Percentiles rank a stretch among this genome's conserved stretches.
These are phyloP conservation scores for Hypoxylon subgilvum DNA, from an alignment of 495 filamentous ascomycete genomes.

Conservation along the genomic window DNA sequence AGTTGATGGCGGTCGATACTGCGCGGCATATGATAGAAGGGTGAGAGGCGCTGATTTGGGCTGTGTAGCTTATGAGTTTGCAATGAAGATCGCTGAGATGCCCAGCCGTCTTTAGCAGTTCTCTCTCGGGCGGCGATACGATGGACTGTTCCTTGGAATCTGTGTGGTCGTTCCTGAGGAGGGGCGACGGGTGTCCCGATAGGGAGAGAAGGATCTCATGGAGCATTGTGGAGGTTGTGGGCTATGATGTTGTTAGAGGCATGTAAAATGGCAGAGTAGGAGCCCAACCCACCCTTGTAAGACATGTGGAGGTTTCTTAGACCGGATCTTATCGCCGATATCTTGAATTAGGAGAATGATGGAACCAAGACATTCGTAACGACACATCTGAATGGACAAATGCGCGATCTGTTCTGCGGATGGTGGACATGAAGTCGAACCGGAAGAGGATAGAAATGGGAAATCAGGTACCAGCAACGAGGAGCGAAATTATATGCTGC, in stretches of 20 bases:
- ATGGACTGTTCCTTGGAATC: conserved; percentile 45
- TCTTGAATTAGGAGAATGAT: conserved; percentile 54
- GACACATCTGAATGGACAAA: conserved; percentile 46
- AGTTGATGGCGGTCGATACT: conserved; percentile 79
- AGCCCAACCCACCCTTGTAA: conserved; percentile 40
- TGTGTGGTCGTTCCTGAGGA: conserved; percentile 64
- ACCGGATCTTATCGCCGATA: conserved; percentile 44
- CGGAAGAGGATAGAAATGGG: background rate
- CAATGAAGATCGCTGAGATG: conserved; percentile 78
- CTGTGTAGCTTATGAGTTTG: conserved; percentile 65
- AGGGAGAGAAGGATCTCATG: conserved; percentile 96
- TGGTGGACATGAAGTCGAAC: background rate
- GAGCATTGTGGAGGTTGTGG: conserved; percentile 68
- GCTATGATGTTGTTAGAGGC: conserved; percentile 18
- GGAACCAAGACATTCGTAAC: conserved; percentile 57
- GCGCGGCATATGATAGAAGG: conserved; percentile 82
- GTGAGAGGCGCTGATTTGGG: conserved; percentile 70
- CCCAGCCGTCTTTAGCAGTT: conserved; percentile 77
- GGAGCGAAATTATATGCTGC: background rate
- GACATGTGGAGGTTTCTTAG: conserved; percentile 39
- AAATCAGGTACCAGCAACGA: background rate
- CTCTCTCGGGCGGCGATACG: conserved; percentile 78
- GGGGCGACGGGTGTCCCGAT: conserved; percentile 87
- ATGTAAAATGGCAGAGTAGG: too few relatives aligned
- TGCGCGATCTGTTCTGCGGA: background rate